Evolutionary conservation across 225 moss, liverwort and hornwort genomes (phyloP).

Genomic region (Ulota crispa): DNA sequence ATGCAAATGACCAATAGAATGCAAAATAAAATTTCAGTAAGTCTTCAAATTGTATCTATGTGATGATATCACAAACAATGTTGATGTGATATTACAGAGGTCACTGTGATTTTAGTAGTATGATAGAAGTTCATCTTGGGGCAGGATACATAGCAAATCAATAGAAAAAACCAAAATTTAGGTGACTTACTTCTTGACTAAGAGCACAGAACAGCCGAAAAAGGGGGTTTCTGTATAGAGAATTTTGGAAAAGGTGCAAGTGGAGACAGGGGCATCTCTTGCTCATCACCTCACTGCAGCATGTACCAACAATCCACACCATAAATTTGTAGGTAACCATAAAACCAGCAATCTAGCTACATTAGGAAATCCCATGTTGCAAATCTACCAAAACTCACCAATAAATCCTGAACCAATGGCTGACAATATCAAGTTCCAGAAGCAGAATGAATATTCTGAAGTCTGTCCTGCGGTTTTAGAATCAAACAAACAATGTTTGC

Average conservation of each 20-base stretch:
- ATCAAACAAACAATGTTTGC: conserved; percentile 12
- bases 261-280: conserved; percentile 33
- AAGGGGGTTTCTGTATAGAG: conserved; percentile 19
- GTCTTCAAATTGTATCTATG: no score
- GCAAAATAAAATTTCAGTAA: no score
- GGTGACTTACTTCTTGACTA: conserved; percentile 39
- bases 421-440: conserved; percentile 46
- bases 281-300: conserved; percentile 40
- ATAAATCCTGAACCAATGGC: conserved; percentile 47
- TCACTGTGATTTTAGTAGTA: no score
- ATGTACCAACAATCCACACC: conserved; percentile 2
- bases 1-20: no score
- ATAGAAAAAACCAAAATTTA: background rate
- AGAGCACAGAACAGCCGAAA: conserved; percentile 33
- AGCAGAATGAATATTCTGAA: conserved; percentile 38
- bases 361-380: background rate
- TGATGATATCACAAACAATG: no score
- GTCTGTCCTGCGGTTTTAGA: conserved; percentile 32
- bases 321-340: background rate
- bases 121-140: background rate
- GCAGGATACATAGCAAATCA: background rate
- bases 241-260: conserved; percentile 27
- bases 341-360: background rate
- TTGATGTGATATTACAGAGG: no score
- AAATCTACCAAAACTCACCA: conserved; percentile 23